phyloP scores from a whole-genome alignment of 2,329 filamentous ascomycete species.

The Hawksworthiomyces lignivorus region DNA sequence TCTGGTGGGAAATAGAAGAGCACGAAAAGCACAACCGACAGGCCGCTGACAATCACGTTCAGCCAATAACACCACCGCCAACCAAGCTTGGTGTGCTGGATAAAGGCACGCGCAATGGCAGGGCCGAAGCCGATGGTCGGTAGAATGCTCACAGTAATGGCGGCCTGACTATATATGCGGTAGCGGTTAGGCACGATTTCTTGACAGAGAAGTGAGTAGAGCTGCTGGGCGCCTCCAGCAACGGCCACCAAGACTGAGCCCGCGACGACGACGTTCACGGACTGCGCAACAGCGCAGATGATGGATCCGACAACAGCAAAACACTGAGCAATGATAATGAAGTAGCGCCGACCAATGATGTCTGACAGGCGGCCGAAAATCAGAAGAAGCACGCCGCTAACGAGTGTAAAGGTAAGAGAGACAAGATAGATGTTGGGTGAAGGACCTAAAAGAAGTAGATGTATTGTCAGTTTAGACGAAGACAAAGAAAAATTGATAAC shows the following conservation, averaged over 20 bases:
- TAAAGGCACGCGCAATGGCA: slow-evolving; percentile 35
- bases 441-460: background rate
- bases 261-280: slow-evolving; percentile 27
- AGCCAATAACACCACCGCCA: slow-evolving; percentile 45
- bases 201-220: slow-evolving; percentile 30
- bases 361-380: slow-evolving; percentile 25
- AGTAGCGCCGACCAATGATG: slow-evolving; percentile 32
- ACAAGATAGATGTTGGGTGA: slow-evolving; percentile 9
- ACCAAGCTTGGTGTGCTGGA: slow-evolving; percentile 29
- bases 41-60: slow-evolving; percentile 32
- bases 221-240: slow-evolving; percentile 30
- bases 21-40: slow-evolving; percentile 30
- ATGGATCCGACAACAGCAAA: slow-evolving; percentile 28
- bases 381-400: slow-evolving; percentile 24
- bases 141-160: slow-evolving; percentile 29
- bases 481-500: no score
- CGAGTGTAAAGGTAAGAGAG: slow-evolving; percentile 5
- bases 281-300: slow-evolving; percentile 25
- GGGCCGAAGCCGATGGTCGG: slow-evolving; percentile 34
- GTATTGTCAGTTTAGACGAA: background rate
- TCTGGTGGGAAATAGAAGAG: slow-evolving; percentile 39
- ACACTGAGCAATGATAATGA: slow-evolving; percentile 23
- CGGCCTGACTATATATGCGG: slow-evolving; percentile 27
- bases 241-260: slow-evolving; percentile 28
- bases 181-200: slow-evolving; percentile 34